Conservation (phyloP, 495 filamentous ascomycete species). For the Ramalina intermedia region DNA sequence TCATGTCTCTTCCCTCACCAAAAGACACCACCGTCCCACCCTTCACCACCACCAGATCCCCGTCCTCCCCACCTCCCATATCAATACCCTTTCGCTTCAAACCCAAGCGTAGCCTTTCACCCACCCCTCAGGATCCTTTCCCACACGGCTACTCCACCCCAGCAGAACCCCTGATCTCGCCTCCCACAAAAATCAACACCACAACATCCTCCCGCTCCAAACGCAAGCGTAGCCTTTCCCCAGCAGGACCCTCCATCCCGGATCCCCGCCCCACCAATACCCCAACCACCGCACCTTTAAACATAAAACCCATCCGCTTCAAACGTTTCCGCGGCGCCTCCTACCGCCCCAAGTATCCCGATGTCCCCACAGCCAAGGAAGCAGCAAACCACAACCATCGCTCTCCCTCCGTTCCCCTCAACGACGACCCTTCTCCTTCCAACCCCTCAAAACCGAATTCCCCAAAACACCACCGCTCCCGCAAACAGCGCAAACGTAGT, state of each 20-base stretch:
- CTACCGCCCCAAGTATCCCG: too few relatives aligned
- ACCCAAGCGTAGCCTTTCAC: conserved; percentile 8
- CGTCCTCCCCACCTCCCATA: neutral
- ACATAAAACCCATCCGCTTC: too few relatives aligned
- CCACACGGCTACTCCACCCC: neutral
- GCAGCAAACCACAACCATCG: too few relatives aligned
- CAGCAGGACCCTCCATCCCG: too few relatives aligned
- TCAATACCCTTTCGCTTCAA: conserved; percentile 14
- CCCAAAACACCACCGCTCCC: conserved; percentile 18
- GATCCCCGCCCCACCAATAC: too few relatives aligned
- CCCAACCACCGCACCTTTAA: too few relatives aligned
- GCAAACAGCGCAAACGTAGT: neutral
- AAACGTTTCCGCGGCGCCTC: too few relatives aligned
- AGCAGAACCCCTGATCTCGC: conserved; percentile 17
- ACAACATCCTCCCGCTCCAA: conserved; percentile 5
- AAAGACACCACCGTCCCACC: neutral
- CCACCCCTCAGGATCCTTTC: neutral
- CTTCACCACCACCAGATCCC: conserved; percentile 8
- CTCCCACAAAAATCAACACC: conserved; percentile 4
- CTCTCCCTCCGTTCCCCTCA: too few relatives aligned
- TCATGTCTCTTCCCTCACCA: too few relatives aligned
- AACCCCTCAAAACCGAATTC: neutral
- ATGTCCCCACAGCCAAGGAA: too few relatives aligned
- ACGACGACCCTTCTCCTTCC: too few relatives aligned
- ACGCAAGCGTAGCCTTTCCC: too few relatives aligned